Conservation (phyloP, 768 basidiomycete species). For the Rhodocollybia butyracea region DNA sequence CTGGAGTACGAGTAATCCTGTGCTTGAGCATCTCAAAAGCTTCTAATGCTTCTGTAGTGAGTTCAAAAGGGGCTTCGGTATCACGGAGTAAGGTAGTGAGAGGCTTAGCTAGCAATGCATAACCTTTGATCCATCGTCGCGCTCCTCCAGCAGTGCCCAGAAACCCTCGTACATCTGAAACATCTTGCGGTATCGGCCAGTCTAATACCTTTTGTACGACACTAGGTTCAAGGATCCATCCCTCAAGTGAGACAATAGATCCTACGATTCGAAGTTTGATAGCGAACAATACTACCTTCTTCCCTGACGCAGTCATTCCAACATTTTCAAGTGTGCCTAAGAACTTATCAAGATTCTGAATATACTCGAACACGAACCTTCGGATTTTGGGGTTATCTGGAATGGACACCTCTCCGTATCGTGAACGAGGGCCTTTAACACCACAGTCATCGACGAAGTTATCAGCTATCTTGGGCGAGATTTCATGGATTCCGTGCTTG, state of each 20-base stretch:
- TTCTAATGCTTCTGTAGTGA: background rate
- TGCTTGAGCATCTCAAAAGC: background rate
- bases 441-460: slow-evolving; percentile 24
- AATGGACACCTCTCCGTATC: slow-evolving; percentile 20
- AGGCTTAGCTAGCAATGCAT: background rate
- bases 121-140: background rate
- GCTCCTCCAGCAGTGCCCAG: no score
- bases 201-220: no score
- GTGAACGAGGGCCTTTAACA: slow-evolving; percentile 17
- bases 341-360: slow-evolving; percentile 5
- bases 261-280: background rate
- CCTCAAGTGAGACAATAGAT: background rate
- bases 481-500: background rate
- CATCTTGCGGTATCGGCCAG: no score
- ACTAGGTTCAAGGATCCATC: no score
- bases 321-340: background rate
- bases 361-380: slow-evolving; percentile 27
- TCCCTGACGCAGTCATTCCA: background rate
- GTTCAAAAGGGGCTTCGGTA: background rate
- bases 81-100: background rate
- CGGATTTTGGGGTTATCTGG: slow-evolving; percentile 21
- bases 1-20: background rate
- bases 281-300: background rate
- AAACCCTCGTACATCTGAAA: no score
- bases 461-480: background rate